These are phyloP conservation scores for Metschnikowia peoriensis DNA, from an alignment of 805 yeast species.

Conservation along the genomic window DNA sequence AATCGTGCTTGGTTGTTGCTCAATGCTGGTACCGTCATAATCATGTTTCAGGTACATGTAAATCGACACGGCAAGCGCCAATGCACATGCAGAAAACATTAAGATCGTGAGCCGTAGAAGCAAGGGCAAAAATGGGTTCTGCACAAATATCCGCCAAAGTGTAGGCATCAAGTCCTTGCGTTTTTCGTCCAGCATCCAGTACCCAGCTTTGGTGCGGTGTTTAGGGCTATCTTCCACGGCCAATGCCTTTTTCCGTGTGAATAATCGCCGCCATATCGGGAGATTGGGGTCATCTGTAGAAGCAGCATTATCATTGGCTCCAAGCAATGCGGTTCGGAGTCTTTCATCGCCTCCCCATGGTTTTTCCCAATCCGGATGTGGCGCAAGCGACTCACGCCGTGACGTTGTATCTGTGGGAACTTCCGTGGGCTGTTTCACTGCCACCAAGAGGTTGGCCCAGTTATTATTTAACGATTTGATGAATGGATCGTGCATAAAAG, in stretches of 20 bases:
- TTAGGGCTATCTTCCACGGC: conserved; percentile 21
- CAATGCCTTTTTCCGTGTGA: conserved; percentile 7
- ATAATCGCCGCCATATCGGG: conserved; percentile 12
- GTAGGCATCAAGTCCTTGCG: conserved; percentile 64
- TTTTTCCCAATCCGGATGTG: conserved; percentile 44
- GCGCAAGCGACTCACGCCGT: conserved; percentile 24
- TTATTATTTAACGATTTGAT: conserved; percentile 40
- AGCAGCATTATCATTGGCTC: conserved; percentile 30
- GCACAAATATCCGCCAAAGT: conserved; percentile 56
- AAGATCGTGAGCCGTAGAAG: conserved; percentile 54
- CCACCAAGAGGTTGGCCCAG: conserved; percentile 51
- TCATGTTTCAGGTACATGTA: conserved; percentile 37
- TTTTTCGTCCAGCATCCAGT: conserved; percentile 66
- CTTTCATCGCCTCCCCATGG: conserved; percentile 75
- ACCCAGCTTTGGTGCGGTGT: conserved; percentile 57
- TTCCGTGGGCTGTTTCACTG: conserved; percentile 46
- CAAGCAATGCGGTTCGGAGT: conserved; percentile 51
- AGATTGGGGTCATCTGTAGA: conserved; percentile 18
- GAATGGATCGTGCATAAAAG: conserved; percentile 39
- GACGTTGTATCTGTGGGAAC: conserved; percentile 28
- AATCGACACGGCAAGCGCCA: conserved; percentile 68
- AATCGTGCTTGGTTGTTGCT: conserved; percentile 84
- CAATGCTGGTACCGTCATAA: conserved; percentile 39
- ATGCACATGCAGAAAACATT: conserved; percentile 60
- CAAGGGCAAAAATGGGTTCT: conserved; percentile 80